Conservation (phyloP, 2,329 filamentous ascomycete species). For the Lachnellula willkommii region DNA sequence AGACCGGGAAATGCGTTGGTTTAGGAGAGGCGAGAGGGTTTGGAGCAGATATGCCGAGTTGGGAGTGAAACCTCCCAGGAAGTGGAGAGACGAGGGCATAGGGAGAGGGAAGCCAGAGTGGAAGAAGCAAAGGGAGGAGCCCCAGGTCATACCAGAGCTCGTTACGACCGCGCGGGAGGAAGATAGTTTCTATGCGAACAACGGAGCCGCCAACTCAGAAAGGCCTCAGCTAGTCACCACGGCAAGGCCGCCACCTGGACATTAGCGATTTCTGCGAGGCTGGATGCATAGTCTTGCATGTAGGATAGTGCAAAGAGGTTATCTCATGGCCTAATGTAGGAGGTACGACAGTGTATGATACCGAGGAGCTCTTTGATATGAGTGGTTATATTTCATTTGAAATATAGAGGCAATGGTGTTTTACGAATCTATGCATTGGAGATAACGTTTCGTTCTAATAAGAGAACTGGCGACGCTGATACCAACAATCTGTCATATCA, state of each 20-base stretch:
- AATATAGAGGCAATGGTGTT: background rate
- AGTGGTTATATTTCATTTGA: background rate
- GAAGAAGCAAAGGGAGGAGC: constrained; percentile 7
- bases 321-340: background rate
- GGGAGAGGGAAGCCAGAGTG: constrained; percentile 27
- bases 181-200: constrained; percentile 2
- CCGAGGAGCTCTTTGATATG: background rate
- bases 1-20: constrained; percentile 56
- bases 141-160: constrained; percentile 11
- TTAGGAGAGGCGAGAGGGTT: constrained; percentile 52
- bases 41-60: constrained; percentile 56
- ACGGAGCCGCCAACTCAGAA: background rate
- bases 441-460: background rate
- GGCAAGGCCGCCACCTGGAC: background rate
- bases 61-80: constrained; percentile 55
- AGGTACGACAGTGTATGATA: background rate
- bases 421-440: background rate
- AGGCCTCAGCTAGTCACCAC: constrained; percentile 7
- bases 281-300: constrained; percentile 1
- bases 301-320: background rate
- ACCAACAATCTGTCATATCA: background rate
- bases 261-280: background rate
- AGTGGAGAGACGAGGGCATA: constrained; percentile 46
- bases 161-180: constrained; percentile 18
- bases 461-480: background rate